phyloP scores from a whole-genome alignment of 768 basidiomycete species.

The Mycena capillaripes region DNA sequence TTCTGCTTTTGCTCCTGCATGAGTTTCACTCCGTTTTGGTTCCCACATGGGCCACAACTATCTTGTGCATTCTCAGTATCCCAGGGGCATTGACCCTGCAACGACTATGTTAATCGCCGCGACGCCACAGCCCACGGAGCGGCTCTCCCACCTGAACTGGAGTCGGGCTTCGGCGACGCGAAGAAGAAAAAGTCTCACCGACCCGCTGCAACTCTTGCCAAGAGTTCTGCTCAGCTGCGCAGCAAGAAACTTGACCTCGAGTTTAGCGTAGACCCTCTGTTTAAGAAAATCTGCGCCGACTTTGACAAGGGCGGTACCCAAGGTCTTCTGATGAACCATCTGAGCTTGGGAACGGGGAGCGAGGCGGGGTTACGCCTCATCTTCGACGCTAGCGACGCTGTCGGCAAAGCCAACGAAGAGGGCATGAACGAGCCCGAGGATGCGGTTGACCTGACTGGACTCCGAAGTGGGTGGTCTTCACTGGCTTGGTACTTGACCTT shows the following conservation, averaged over 20 bases:
- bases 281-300: slow-evolving; percentile 97
- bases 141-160: neutral
- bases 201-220: slow-evolving; percentile 88
- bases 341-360: slow-evolving; percentile 80
- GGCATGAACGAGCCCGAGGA: slow-evolving; percentile 79
- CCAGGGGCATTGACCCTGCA: neutral
- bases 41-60: neutral
- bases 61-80: slow-evolving; percentile 2
- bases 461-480: slow-evolving; percentile 64
- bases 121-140: slow-evolving; percentile 3
- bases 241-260: slow-evolving; percentile 97
- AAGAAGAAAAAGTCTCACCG: slow-evolving; percentile 78
- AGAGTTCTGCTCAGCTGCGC: slow-evolving; percentile 82
- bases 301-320: slow-evolving; percentile 99
- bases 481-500: slow-evolving; percentile 7
- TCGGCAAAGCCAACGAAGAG: slow-evolving; percentile 85
- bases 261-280: slow-evolving; percentile 96
- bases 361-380: slow-evolving; percentile 91
- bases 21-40: neutral
- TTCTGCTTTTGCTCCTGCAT: neutral
- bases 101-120: neutral
- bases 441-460: slow-evolving; percentile 72
- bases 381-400: slow-evolving; percentile 95
- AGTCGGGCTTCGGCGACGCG: slow-evolving; percentile 34
- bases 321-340: slow-evolving; percentile 96